phyloP scores from a whole-genome alignment of 2,329 filamentous ascomycete genomes.

The Colletotrichum melonis region DNA sequence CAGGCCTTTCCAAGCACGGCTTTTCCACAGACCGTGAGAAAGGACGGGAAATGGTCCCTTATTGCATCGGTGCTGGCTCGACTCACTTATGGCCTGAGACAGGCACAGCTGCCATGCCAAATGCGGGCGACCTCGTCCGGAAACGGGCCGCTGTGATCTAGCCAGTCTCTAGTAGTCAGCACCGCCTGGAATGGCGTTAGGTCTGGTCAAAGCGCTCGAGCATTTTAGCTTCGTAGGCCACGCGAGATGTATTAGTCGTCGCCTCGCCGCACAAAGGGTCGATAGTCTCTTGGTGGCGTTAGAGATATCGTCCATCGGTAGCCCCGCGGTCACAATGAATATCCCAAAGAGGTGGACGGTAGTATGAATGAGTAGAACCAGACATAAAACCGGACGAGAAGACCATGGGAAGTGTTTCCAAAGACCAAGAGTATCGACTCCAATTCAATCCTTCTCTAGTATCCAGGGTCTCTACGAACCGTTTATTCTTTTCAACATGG shows the following conservation, averaged over 20 bases:
- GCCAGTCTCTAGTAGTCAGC: background rate
- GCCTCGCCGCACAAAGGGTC: constrained; percentile 2
- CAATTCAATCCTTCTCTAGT: background rate
- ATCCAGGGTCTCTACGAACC: background rate
- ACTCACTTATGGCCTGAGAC: background rate
- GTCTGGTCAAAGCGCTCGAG: background rate
- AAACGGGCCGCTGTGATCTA: background rate
- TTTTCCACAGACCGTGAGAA: background rate
- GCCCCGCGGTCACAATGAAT: background rate
- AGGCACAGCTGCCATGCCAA: background rate
- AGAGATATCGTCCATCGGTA: background rate
- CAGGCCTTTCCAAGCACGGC: background rate
- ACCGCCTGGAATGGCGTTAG: background rate
- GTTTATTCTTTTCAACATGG: background rate
- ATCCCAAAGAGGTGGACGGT: background rate
- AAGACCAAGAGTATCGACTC: background rate
- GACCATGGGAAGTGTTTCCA: rapidly evolving
- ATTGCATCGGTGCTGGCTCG: background rate
- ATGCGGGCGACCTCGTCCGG: background rate
- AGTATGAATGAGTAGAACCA: background rate
- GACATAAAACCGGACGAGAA: background rate
- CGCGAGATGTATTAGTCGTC: constrained; percentile 2
- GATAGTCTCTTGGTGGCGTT: background rate
- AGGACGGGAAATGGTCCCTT: background rate
- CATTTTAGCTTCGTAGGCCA: background rate